A percentile compares a stretch with the other conserved stretches of the same genome.
phyloP scores from a whole-genome alignment of 495 filamentous ascomycete genomes.

The Stereocaulon alpinum region DNA sequence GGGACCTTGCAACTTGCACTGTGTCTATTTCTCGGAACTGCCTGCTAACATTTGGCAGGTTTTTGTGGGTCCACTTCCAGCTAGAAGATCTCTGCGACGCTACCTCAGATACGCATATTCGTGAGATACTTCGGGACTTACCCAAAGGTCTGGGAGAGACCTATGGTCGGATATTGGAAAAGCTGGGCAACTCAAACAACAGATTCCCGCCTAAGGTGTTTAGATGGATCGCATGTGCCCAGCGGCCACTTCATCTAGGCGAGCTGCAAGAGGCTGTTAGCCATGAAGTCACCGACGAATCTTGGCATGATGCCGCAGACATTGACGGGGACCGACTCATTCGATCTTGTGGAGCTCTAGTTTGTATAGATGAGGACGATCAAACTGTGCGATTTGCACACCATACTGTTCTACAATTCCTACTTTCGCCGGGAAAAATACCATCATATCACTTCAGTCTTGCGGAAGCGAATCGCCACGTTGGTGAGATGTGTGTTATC shows the following conservation, averaged over 20 bases:
- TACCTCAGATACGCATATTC: constrained; percentile 16
- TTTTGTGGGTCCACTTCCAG: constrained; percentile 27
- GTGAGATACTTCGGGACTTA: constrained; percentile 17
- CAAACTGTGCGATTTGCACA: constrained; percentile 29
- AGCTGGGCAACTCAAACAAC: constrained; percentile 6
- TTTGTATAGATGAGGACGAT: constrained; percentile 23
- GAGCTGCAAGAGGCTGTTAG: constrained; percentile 31
- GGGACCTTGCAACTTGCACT: background rate
- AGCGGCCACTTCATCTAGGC: constrained; percentile 25
- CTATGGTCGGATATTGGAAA: constrained; percentile 20
- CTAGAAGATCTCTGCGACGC: constrained; percentile 25
- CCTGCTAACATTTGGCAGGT: constrained; percentile 14
- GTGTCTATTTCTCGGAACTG: background rate
- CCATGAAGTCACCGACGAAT: constrained; percentile 21
- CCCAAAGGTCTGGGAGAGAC: constrained; percentile 21
- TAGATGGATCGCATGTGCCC: constrained; percentile 27
- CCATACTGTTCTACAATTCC: constrained; percentile 28
- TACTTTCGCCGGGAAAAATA: constrained; percentile 5
- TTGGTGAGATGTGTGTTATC: constrained; percentile 15
- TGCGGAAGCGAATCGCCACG: constrained; percentile 5
- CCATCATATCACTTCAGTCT: background rate
- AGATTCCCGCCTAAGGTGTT: constrained; percentile 10
- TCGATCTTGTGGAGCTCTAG: constrained; percentile 27
- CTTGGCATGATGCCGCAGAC: constrained; percentile 23
- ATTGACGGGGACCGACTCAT: constrained; percentile 23